Evolutionary conservation across 257 asterid genomes (phyloP).

Genomic region (Eucommia ulmoides): DNA sequence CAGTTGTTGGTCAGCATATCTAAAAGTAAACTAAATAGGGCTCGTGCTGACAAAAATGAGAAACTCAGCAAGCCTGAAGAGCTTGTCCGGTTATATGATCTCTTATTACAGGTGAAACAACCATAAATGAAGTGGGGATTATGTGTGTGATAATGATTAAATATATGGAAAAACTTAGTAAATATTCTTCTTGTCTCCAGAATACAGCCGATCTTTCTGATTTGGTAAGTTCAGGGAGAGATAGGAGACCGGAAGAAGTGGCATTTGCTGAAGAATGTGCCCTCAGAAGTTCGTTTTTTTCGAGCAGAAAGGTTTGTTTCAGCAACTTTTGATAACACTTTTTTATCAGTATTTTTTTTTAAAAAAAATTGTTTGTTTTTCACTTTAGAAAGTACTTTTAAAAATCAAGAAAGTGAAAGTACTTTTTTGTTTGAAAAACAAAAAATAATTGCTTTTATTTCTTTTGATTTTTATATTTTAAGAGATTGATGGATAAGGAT

Average conservation of each 20-base stretch:
- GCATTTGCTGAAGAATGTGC: conserved; percentile 77
- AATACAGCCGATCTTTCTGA: conserved; percentile 79
- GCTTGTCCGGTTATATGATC: conserved; percentile 86
- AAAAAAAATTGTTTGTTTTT: too few relatives aligned
- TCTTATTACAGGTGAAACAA: conserved; percentile 65
- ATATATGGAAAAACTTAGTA: too few relatives aligned
- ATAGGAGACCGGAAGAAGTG: conserved; percentile 75
- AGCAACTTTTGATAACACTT: too few relatives aligned
- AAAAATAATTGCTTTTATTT: too few relatives aligned
- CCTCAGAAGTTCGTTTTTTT: conserved; percentile 49
- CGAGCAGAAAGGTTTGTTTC: conserved; percentile 71
- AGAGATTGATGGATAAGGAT: neutral
- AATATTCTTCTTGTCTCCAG: conserved; percentile 37
- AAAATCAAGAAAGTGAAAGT: too few relatives aligned
- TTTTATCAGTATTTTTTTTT: too few relatives aligned
- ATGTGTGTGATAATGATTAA: too few relatives aligned
- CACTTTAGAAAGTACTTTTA: too few relatives aligned
- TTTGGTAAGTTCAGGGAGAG: conserved; percentile 93
- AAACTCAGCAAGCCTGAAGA: conserved; percentile 93
- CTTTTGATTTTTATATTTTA: conserved; percentile 4
- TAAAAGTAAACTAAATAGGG: conserved; percentile 66
- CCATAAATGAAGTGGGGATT: too few relatives aligned
- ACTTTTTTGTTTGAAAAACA: too few relatives aligned
- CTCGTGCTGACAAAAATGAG: conserved; percentile 76
- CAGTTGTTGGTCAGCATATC: conserved; percentile 78